Base-by-base conservation (phyloP, 1,284 basidiomycete species). In the Pholiota adiposa region DNA sequence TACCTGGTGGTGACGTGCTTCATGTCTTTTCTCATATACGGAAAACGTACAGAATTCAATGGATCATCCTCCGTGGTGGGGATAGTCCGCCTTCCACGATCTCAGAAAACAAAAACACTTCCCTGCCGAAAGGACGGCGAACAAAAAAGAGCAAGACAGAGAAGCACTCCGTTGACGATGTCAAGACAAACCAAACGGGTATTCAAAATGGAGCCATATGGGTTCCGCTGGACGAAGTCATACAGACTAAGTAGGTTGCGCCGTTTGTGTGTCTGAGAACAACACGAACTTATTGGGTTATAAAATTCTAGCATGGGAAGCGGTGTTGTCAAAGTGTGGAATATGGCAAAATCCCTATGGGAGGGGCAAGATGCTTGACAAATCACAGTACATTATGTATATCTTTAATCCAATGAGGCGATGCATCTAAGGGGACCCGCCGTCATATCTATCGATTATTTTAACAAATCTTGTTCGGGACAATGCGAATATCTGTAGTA, bases 11-110 rank as follows among this genome's bases (percentile, higher is more conserved):
- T 16, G 85, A 89, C 59, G 86, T 97, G 33, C 66, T 88, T 1
- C 96, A 97, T 70, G 79, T 94, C 54, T 98, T 97, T 76, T 93
- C 91, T 2, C 96, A 98, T 72, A 92, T 97, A 70, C 86, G 83
- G 68, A 94, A 97, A 78, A 94, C 91, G 8, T 97, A 97, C 75
- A 87, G 92, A 65, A 83, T 90, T 36, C 83, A 89, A 62, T 90
- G 88, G 88, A 83, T 89, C 41, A 62, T 89, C 27, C 66, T 92
- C 43, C 79, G 83, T 65, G 87, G 88, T 23, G 85, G 75, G 23
- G 55, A 65, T 40, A 66, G 67, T 8, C 78, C 77, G 49, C 84
- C 84, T 27, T 57, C 62, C 11, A 31, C 11, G 25, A 56, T 76
- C 29, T 54, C 52, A 55, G 55, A 40, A 48, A 48, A 51, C 48